Base-by-base conservation (phyloP, 768 basidiomycete genomes). In the Sporobolomyces roseus region DNA sequence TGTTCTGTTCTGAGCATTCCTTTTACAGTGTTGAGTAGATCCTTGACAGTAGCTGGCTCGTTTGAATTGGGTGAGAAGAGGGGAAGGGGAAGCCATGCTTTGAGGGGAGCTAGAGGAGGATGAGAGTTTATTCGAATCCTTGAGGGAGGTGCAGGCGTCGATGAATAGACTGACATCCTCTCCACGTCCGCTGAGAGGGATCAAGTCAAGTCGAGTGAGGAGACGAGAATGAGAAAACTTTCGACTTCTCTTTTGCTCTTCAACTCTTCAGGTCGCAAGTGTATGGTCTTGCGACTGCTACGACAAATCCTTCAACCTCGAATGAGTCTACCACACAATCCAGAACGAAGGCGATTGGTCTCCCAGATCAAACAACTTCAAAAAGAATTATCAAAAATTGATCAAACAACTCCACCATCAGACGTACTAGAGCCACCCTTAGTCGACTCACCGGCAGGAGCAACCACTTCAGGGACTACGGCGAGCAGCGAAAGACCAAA, bases 1-100 rank as follows among this genome's bases (percentile, higher is more conserved):
- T 9, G 1, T 2, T 14, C 4, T 0, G 56, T 68, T 0, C 21
- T 12, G 8, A 68, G 51, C 52, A 66, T 63, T 9, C 14, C 33
- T 21, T 19, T 19, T 0, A 66, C 41, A 0, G 17, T 23, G 1
- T 25, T 3, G 1, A 59, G 21, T 10, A 73, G 10, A 21, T 68
- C 66, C 12, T 6, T 21, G 7, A 66, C 41, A 5, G 61, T 61
- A 17, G 32, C n/a, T 32, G 51, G 43, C 25, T 48, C 29, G 45
- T 60, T 30, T 19, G 19, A 29, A 25, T 30, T 2, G 17, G 43
- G 6, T n/a, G 49, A 21, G 7, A 19, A 30, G 8, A 45, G 6
- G 0, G 63, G 63, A 5, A 73, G 50, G 25, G 71, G 67, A 3
- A 73, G 67, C 71, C 71, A 73, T 12, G 65, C 71, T 13, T 52